phyloP scores from a whole-genome alignment of 2,329 filamentous ascomycete species.

The Penicillium verrucosum region DNA sequence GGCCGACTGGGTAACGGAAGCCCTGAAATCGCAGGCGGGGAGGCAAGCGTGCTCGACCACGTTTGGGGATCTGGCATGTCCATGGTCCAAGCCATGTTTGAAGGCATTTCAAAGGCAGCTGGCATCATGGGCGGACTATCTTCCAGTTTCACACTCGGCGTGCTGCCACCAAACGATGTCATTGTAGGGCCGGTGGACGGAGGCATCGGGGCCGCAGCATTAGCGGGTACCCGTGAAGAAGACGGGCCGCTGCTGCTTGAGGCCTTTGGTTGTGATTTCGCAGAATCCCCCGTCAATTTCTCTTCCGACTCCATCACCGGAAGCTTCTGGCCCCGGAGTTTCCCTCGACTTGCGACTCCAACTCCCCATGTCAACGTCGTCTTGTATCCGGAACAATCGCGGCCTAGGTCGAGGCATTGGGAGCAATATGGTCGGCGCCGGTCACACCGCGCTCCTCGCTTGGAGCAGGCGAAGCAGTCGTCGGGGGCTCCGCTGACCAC shows the following conservation, averaged over 20 bases:
- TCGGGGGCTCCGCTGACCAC: constrained; percentile 84
- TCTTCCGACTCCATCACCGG: constrained; percentile 52
- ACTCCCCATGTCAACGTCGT: constrained; percentile 96
- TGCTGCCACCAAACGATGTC: constrained; percentile 1
- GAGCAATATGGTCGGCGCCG: constrained; percentile 90
- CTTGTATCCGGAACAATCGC: constrained; percentile 94
- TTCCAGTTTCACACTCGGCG: constrained; percentile 10
- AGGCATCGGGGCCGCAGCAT: constrained; percentile 4
- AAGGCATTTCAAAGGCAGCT: constrained; percentile 13
- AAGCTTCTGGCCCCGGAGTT: constrained; percentile 82
- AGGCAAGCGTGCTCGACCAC: constrained; percentile 17
- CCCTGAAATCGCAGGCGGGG: constrained; percentile 21
- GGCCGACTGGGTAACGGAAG: constrained; percentile 20
- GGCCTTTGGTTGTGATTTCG: constrained; percentile 10
- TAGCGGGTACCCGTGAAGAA: constrained; percentile 7
- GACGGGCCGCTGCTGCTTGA: constrained; percentile 10
- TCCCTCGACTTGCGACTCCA: constrained; percentile 90
- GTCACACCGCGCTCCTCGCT: constrained; percentile 81
- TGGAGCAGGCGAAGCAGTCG: constrained; percentile 92
- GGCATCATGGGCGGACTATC: constrained; percentile 3
- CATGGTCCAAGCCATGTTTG: constrained; percentile 22
- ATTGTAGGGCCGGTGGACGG: constrained; percentile 1
- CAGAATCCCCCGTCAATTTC: constrained; percentile 30
- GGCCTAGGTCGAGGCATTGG: constrained; percentile 85
- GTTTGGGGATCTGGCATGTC: constrained; percentile 23